Conservation (phyloP, 2,329 filamentous ascomycete species). For the Aspergillus pseudoviridinutans region DNA sequence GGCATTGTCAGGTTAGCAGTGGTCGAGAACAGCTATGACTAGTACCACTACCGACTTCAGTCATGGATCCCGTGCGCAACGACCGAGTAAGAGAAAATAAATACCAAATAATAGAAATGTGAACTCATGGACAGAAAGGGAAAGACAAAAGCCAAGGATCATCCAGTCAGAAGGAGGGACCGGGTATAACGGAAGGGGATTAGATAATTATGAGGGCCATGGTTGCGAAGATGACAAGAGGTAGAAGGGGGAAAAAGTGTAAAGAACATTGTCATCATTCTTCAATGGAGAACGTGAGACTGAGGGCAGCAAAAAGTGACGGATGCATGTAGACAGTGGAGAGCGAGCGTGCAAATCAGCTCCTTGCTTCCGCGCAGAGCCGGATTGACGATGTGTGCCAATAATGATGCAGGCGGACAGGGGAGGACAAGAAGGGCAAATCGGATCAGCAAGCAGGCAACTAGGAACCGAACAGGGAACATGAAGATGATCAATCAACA, state of each 20-base stretch:
- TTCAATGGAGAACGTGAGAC: not conserved
- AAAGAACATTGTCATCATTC: conserved; percentile 1
- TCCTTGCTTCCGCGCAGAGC: conserved; percentile 20
- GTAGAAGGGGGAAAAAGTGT: not conserved
- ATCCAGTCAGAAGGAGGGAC: conserved; percentile 15
- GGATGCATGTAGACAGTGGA: conserved; percentile 16
- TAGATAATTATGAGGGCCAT: conserved; percentile 15
- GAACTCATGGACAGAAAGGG: not conserved
- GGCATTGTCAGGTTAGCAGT: conserved; percentile 13
- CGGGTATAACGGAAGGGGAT: conserved; percentile 23
- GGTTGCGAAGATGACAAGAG: not conserved
- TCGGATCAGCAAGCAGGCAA: not conserved
- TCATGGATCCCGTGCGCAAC: not conserved
- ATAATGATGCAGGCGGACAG: not conserved
- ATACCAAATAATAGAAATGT: not conserved
- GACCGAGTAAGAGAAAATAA: not conserved
- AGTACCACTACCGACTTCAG: conserved; percentile 7
- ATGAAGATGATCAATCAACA: not conserved
- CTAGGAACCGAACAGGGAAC: not conserved
- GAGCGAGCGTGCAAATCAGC: conserved; percentile 4
- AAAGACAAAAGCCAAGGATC: conserved; percentile 10
- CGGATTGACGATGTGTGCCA: conserved; percentile 5
- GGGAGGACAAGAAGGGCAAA: not conserved
- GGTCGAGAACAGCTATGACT: conserved; percentile 17
- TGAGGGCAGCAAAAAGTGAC: conserved; percentile 6